Percentiles rank a stretch among this genome's conserved stretches.
These are phyloP conservation scores for Solanum arcanum DNA, from an alignment of 257 asterid species.

Conservation along the genomic window DNA sequence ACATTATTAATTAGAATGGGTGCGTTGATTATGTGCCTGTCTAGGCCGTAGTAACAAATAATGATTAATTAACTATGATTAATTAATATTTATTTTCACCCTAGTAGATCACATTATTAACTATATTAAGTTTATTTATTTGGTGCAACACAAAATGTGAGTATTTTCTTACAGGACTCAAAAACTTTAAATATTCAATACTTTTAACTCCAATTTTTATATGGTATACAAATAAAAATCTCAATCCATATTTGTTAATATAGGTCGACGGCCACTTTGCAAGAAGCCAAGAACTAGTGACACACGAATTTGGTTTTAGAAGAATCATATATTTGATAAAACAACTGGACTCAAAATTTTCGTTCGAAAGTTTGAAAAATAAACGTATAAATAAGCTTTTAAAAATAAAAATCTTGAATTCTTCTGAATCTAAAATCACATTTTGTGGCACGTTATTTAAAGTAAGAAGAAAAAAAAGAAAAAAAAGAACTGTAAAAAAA, in stretches of 20 bases:
- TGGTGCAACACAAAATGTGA: background rate
- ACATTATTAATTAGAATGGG: background rate
- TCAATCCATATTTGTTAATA: background rate
- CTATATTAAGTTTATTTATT: background rate
- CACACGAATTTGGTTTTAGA: background rate
- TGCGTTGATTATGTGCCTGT: background rate
- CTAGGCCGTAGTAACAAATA: background rate
- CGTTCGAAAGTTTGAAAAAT: rapidly evolving
- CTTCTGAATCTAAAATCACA: too few relatives aligned
- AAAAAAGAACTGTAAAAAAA: too few relatives aligned
- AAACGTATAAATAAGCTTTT: rapidly evolving
- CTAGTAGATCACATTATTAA: background rate
- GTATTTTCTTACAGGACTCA: background rate
- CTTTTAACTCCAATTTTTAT: background rate
- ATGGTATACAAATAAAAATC: background rate
- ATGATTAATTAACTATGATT: background rate
- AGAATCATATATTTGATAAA: background rate
- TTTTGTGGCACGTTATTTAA: too few relatives aligned
- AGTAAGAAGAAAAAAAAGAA: too few relatives aligned
- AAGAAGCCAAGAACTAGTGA: background rate
- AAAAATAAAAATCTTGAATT: too few relatives aligned
- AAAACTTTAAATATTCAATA: background rate
- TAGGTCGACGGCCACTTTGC: background rate
- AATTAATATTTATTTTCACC: background rate
- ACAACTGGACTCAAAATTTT: background rate